phyloP scores from a whole-genome alignment of 2,329 filamentous ascomycete genomes.

The Cercospora beticola region DNA sequence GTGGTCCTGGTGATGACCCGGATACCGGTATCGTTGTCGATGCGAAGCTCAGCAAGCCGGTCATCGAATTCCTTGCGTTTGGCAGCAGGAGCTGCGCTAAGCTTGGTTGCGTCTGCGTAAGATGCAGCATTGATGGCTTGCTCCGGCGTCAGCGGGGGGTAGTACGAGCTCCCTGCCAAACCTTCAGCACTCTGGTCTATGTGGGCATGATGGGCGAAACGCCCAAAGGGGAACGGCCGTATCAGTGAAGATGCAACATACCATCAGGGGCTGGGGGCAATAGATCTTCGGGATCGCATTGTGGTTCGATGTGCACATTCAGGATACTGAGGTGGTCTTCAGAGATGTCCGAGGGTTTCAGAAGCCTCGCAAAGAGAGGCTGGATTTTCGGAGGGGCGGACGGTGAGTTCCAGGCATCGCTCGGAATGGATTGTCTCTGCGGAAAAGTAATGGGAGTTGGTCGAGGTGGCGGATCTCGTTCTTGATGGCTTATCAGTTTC shows the following conservation, averaged over 20 bases:
- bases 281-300: constrained; percentile 43
- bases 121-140: constrained; percentile 34
- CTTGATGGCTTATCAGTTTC: constrained; percentile 23
- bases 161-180: constrained; percentile 33
- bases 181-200: background rate
- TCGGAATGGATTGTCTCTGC: constrained; percentile 1
- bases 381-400: constrained; percentile 42
- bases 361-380: constrained; percentile 45
- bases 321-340: constrained; percentile 43
- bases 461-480: constrained; percentile 33
- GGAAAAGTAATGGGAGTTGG: constrained; percentile 34
- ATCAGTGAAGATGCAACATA: background rate
- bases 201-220: background rate
- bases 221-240: background rate
- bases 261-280: constrained; percentile 38
- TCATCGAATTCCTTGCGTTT: constrained; percentile 50
- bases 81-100: constrained; percentile 51
- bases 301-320: constrained; percentile 43
- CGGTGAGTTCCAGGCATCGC: constrained; percentile 21
- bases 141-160: constrained; percentile 37
- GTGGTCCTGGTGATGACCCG: constrained; percentile 54
- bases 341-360: constrained; percentile 45
- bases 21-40: constrained; percentile 59
- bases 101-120: constrained; percentile 33
- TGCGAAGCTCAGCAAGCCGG: constrained; percentile 52